Evolutionary conservation across 805 yeast species (phyloP), one percentile per base, ranked within the genome.

Genomic region (Maudiozyma serrabonitensis): DNA sequence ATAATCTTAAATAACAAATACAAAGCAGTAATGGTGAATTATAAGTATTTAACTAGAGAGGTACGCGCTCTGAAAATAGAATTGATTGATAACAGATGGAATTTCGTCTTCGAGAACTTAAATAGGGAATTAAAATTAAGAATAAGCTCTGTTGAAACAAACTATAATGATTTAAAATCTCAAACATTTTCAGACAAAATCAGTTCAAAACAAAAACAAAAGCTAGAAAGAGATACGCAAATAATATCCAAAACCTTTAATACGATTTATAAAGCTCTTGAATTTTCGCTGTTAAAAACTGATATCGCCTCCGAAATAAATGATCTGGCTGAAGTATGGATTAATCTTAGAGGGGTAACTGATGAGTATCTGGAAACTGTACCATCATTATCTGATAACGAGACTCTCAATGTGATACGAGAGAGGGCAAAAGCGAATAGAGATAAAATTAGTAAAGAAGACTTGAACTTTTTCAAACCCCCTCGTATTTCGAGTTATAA

Each of bases 81-180:
- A 41, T 54, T 75, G 28, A 69, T 82, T 4, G 82, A 79, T 51
- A 60, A 67, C 28, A 72, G 79, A 58, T 82, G 87, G 87, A 65
- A 69, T 53, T 73, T 73, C 23, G 67, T 81, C 2, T 80, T 81
- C 52, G 65, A 66, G 26, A 74, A 69, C 50, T 59, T 81, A 47
- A 67, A 78, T 42, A 60, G 67, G 2, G 79, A 79, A 52, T 58
- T 74, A 4, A 56, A 61, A 0, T 63, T 52, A 39, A 51, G 64
- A 31, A 49, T 67, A 28, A 50, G 54, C 19, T 59, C 52, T 32
- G 48, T 67, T 21, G 55, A 58, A 18, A 52, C 51, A 11, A 41
- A 53, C 31, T 54, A 50, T 31, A 41, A 46, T 16, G 58, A 54
- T 32, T 25, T 50, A 19, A 38, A 41, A 15, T 28, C 34, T 9